Evolutionary conservation across 2,329 filamentous ascomycete species (phyloP), one percentile per base, ranked within the genome.

Genomic region (Paracoccidioides brasiliensis): DNA sequence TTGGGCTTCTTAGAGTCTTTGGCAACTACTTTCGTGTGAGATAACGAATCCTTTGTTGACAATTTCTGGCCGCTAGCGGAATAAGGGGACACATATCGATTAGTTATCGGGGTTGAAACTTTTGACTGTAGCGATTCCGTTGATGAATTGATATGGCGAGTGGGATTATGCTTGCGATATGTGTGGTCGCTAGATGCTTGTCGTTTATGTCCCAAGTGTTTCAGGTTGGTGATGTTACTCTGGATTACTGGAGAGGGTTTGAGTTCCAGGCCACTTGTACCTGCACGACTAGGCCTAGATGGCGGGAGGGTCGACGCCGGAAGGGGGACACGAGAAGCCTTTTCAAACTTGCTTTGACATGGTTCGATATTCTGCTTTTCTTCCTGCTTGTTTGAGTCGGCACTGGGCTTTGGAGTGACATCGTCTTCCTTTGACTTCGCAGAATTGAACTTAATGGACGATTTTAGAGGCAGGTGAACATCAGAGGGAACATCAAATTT

Each of bases 211-310:
- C 74, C 70, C 7, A 69, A 70, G 14, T 73, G 71, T 32, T 73
- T 73, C 28, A 78, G 68, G 45, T 69, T 71, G 2, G 72, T 66
- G 57, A 82, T 70, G 58, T 81, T 80, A 62, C 79, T 82, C 57
- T 78, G 76, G 14, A 82, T 75, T 12, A 82, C 69, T 4, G 79
- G 77, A 0, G 76, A 78, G 10, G 76, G 72, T 10, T 74, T 70
- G 55, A 75, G 72, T 35, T 81, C 78, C 49, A 88, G 74, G 56
- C 81, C 77, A 4, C 80, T 79, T 0, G 83, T 83, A 30, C 84
- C 84, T 63, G 86, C 81, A 67, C 85, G 77, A 63, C 84, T 88
- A 0, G 85, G 85, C 52, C 85, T 75, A 38, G 72, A 67, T 37
- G 84, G 83, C 40, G 78, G 77, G 14, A 67, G 68, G 9, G 69